Percentiles rank a stretch among this genome's conserved stretches.
Conservation (phyloP, 2,329 filamentous ascomycete species). For the Botrytis sinoallii region DNA sequence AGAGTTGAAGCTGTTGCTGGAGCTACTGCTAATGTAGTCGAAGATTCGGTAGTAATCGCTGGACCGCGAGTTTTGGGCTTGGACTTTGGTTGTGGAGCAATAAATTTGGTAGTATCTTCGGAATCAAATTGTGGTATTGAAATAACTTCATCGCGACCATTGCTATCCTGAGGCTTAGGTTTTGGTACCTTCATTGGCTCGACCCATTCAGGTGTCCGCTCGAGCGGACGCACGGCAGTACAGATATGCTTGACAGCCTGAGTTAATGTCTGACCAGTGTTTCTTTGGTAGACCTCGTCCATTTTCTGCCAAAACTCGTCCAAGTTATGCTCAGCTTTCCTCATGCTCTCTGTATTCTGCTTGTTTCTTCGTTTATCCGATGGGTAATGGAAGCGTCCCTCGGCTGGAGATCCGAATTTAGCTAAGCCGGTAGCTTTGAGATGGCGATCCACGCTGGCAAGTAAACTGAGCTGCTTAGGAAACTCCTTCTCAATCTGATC, state of each 20-base stretch:
- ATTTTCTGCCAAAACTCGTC: slow-evolving; percentile 47
- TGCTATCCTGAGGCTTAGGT: background rate
- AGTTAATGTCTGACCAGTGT: slow-evolving; percentile 24
- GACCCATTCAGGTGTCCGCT: background rate
- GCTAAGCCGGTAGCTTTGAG: background rate
- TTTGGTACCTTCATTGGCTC: background rate
- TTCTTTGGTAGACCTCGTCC: slow-evolving; percentile 32
- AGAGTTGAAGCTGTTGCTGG: background rate
- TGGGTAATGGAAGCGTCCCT: slow-evolving; percentile 42
- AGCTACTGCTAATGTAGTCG: background rate
- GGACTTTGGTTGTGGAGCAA: background rate
- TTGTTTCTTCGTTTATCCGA: slow-evolving; percentile 46
- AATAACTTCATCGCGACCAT: background rate
- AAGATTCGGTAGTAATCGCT: slow-evolving; percentile 8
- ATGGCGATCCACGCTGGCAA: background rate
- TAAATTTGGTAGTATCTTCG: background rate
- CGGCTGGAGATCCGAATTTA: slow-evolving; percentile 20
- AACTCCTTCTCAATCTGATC: background rate
- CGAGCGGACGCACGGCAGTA: background rate
- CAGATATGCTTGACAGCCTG: background rate
- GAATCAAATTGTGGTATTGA: background rate
- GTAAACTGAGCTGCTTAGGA: background rate
- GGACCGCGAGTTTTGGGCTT: slow-evolving; percentile 33
- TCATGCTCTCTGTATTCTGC: slow-evolving; percentile 45
- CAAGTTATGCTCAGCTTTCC: slow-evolving; percentile 42